Conservation (phyloP, 1,284 basidiomycete species). For the Cryptococcus depauperatus region DNA sequence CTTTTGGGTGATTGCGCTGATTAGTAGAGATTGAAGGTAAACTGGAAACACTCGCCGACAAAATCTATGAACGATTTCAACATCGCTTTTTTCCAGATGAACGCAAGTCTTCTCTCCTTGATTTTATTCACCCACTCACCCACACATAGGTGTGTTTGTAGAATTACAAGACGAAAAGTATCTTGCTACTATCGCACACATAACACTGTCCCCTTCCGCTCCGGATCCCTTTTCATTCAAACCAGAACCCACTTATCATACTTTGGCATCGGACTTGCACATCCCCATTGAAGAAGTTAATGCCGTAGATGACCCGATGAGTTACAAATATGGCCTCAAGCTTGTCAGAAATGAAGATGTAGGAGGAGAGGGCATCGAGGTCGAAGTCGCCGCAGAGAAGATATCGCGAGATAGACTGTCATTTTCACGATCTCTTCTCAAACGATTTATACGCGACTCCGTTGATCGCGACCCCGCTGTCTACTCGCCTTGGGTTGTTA, state of each 20-base stretch:
- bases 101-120: slow-evolving; percentile 52
- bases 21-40: slow-evolving; percentile 82
- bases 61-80: slow-evolving; percentile 88
- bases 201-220: slow-evolving; percentile 50
- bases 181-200: slow-evolving; percentile 43
- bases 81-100: slow-evolving; percentile 88
- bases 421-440: slow-evolving; percentile 92
- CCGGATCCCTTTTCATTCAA: slow-evolving; percentile 9
- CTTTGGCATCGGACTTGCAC: slow-evolving; percentile 61
- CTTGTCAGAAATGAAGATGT: slow-evolving; percentile 42
- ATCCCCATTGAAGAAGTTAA: slow-evolving; percentile 66
- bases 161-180: slow-evolving; percentile 74
- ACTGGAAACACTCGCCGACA: slow-evolving; percentile 86
- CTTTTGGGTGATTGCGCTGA: slow-evolving; percentile 1
- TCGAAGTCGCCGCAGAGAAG: slow-evolving; percentile 60
- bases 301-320: slow-evolving; percentile 64
- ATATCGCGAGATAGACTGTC: slow-evolving; percentile 91
- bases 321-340: slow-evolving; percentile 82
- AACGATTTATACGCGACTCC: slow-evolving; percentile 90
- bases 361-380: slow-evolving; percentile 1
- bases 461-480: slow-evolving; percentile 82
- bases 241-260: slow-evolving; percentile 4
- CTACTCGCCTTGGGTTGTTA: slow-evolving; percentile 91
- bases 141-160: slow-evolving; percentile 62
- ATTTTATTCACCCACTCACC: slow-evolving; percentile 2